These are phyloP conservation scores for Zizania palustris DNA, from an alignment of 202 grass and related monocot genomes.

Conservation along the genomic window DNA sequence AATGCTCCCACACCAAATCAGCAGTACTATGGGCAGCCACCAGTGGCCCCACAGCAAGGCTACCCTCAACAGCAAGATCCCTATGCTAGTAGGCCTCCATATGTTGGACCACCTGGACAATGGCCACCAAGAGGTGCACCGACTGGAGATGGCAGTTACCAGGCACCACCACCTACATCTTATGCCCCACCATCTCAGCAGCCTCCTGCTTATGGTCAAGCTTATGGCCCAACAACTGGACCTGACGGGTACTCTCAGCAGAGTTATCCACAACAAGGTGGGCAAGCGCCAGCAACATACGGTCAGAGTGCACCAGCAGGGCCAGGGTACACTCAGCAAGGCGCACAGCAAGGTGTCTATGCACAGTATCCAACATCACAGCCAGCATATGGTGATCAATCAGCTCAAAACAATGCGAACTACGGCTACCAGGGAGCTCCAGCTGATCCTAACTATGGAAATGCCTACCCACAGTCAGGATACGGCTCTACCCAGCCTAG, in stretches of 20 bases:
- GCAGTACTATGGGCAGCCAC: conserved; percentile 78
- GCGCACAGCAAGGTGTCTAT: conserved; percentile 54
- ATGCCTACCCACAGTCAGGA: conserved; percentile 48
- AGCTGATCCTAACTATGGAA: conserved; percentile 65
- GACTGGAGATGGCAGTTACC: conserved; percentile 51
- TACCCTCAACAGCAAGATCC: conserved; percentile 75
- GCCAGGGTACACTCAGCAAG: conserved; percentile 64
- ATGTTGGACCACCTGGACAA: conserved; percentile 51
- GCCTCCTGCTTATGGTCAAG: conserved; percentile 71
- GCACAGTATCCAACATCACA: conserved; percentile 63
- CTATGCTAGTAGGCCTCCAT: conserved; percentile 54
- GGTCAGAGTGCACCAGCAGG: conserved; percentile 57
- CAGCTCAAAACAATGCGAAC: conserved; percentile 52
- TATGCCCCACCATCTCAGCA: conserved; percentile 67
- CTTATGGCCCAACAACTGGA: conserved; percentile 58
- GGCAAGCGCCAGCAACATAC: conserved; percentile 50
- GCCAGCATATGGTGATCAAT: conserved; percentile 54
- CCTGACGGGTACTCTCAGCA: conserved; percentile 72
- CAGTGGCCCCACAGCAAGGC: conserved; percentile 52
- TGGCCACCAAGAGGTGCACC: conserved; percentile 56
- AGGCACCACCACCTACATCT: conserved; percentile 53
- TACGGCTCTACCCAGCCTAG: conserved; percentile 39
- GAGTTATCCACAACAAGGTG: conserved; percentile 60
- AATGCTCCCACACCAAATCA: conserved; percentile 58
- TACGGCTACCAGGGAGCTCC: conserved; percentile 72